phyloP scores from a whole-genome alignment of 2,329 filamentous ascomycete species.

The Sarocladium brachiariae region DNA sequence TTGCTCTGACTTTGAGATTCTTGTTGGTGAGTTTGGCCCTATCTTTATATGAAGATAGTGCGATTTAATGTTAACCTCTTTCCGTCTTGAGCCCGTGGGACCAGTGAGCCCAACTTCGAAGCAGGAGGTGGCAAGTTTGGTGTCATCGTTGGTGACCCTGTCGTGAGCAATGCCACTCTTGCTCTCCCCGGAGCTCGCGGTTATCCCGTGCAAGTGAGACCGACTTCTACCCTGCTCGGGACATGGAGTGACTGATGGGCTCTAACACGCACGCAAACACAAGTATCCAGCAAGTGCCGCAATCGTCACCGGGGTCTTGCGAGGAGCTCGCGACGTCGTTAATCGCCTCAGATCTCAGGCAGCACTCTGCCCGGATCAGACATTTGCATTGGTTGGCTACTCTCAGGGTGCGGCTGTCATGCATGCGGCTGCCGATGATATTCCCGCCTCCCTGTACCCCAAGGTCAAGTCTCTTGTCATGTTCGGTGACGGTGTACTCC shows the following conservation, averaged over 20 bases:
- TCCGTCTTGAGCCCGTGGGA: conserved; percentile 10
- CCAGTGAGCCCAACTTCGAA: conserved; percentile 12
- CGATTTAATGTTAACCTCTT: too few relatives aligned
- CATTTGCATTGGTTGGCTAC: conserved; percentile 14
- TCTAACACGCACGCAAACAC: too few relatives aligned
- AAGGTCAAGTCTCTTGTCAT: conserved; percentile 11
- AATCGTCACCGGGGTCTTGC: conserved; percentile 1
- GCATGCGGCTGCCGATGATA: conserved; percentile 7
- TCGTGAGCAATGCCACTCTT: conserved; percentile 12
- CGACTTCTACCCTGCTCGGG: not conserved
- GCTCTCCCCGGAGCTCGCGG: conserved; percentile 11
- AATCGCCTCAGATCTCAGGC: conserved; percentile 10
- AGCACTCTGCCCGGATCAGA: conserved; percentile 11
- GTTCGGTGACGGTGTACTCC: conserved; percentile 11
- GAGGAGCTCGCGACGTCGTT: conserved; percentile 11
- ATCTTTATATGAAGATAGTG: too few relatives aligned
- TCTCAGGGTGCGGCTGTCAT: conserved; percentile 13
- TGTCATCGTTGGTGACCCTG: conserved; percentile 13
- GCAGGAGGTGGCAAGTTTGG: conserved; percentile 13
- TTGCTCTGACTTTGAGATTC: conserved; percentile 13
- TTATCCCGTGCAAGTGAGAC: conserved; percentile 14
- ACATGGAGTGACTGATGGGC: too few relatives aligned
- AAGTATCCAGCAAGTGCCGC: conserved; percentile 12
- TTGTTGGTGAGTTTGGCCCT: conserved; percentile 10
- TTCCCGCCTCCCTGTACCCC: conserved; percentile 9